Base-by-base conservation (phyloP, 2,329 filamentous ascomycete genomes). In the Exophiala oligosperma region DNA sequence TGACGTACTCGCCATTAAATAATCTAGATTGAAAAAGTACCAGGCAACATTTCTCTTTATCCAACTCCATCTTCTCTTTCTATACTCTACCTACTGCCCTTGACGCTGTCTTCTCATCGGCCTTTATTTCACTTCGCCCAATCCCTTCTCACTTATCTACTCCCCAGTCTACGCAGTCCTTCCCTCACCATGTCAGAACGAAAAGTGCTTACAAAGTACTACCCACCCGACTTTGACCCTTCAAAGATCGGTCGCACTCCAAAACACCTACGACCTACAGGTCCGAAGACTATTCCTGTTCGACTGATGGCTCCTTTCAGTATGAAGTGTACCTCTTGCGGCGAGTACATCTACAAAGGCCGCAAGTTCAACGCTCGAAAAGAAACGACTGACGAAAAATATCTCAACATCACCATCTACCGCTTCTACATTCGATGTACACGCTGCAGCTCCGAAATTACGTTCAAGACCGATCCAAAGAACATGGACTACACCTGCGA, bases 351-450 rank as follows among this genome's bases (percentile, higher is more conserved):
- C 70, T 93, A 95, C 80, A 91, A 91, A 67, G 92, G 92, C 0
- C 85, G 92, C 60, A 97, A 97, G 70, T 97, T 97, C 82, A 97
- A 97, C 76, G 89, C 91, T 2, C 84, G 91, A 37, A 99, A 99
- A 71, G 92, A 97, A 71, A 96, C 90, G 0, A 91, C 91, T 0
- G 89, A 94, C 21, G 90, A 97, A 68, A 90, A 88, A 66, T 99
- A 99, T 77, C 85, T 96, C 48, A 84, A 84, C 50, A 95, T 97
- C 62, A 85, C 91, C 60, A 92, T 96, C 63, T 94, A 88, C 76
- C 85, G 89, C 29, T 97, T 97, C 79, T 94, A 92, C 76, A 95
- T 93, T 68, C 84, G 91, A 6, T 97, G 93, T 75, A 96, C 92
- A 35, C 79, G 91, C 49, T 97, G 93, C 75, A 87, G 82, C 44